A percentile compares a stretch with the other conserved stretches of the same genome.
These are phyloP conservation scores for Salix koriyanagi DNA, from an alignment of 345 rosid species.

Conservation along the genomic window DNA sequence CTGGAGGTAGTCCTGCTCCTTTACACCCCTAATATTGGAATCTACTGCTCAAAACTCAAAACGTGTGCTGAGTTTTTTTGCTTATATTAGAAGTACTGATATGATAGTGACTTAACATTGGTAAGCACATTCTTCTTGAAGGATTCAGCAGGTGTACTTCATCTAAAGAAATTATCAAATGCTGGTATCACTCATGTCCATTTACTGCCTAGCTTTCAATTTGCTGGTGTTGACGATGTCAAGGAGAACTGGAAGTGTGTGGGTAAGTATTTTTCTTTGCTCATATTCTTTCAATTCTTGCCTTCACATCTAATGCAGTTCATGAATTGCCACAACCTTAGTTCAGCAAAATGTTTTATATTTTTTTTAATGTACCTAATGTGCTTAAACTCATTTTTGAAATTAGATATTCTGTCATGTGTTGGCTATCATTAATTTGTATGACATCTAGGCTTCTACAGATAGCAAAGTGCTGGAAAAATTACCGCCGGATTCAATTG, in stretches of 20 bases:
- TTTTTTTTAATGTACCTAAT: too few species aligned
- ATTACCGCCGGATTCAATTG: constrained; percentile 70
- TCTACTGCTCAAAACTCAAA: neutral
- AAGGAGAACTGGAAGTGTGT: constrained; percentile 78
- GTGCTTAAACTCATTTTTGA: neutral
- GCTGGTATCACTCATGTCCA: constrained; percentile 93
- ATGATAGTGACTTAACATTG: constrained; percentile 2
- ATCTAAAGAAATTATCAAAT: constrained; percentile 68
- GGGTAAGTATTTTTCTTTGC: constrained; percentile 40
- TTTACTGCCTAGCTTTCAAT: constrained; percentile 83
- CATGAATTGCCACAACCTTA: too few species aligned
- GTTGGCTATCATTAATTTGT: constrained; percentile 6
- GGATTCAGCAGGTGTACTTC: constrained; percentile 78
- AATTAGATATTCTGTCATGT: neutral
- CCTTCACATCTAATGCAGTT: neutral
- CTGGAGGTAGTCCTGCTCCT: constrained; percentile 48
- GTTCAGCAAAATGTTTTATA: too few species aligned
- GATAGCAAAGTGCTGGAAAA: constrained; percentile 60
- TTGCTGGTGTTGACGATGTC: constrained; percentile 77
- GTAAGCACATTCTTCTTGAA: constrained; percentile 27
- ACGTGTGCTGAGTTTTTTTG: neutral
- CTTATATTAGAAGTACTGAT: neutral
- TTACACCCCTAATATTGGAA: neutral
- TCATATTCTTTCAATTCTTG: too few species aligned
- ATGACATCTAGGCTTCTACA: constrained; percentile 33